Conservation (phyloP, 1,284 basidiomycete species). For the Sporisorium graminicola region DNA sequence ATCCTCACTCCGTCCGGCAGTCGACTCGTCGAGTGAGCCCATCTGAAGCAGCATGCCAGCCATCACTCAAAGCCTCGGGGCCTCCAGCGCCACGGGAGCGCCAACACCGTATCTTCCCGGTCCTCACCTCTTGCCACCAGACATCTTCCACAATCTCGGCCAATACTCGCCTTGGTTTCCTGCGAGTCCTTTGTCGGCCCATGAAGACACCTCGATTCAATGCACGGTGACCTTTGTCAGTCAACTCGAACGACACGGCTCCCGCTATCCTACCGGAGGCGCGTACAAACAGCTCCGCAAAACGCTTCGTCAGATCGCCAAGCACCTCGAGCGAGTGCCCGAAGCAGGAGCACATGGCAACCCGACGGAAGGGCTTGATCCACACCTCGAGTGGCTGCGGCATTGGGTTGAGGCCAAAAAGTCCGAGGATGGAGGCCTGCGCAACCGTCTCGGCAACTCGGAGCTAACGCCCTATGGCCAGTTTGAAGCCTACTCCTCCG, state of each 20-base stretch:
- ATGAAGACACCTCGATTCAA: neutral
- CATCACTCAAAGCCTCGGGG: conserved; percentile 6
- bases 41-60: conserved; percentile 23
- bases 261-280: conserved; percentile 43
- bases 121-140: conserved; percentile 20
- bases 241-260: conserved; percentile 50
- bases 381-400: conserved; percentile 36
- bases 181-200: neutral
- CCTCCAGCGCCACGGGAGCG: neutral
- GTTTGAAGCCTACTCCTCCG: conserved; percentile 44
- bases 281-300: conserved; percentile 41
- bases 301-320: conserved; percentile 41
- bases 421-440: conserved; percentile 38
- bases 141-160: conserved; percentile 47
- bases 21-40: neutral
- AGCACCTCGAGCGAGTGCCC: conserved; percentile 38
- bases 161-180: conserved; percentile 53
- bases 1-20: neutral
- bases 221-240: conserved; percentile 46
- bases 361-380: conserved; percentile 21
- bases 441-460: conserved; percentile 45
- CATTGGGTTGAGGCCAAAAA: conserved; percentile 32
- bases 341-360: conserved; percentile 6
- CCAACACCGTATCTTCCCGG: conserved; percentile 17
- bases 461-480: conserved; percentile 49